Percentiles rank a stretch among this genome's conserved stretches.
Evolutionary conservation across 2,329 filamentous ascomycete genomes (phyloP).

Genomic region (Colletotrichum higginsianum): DNA sequence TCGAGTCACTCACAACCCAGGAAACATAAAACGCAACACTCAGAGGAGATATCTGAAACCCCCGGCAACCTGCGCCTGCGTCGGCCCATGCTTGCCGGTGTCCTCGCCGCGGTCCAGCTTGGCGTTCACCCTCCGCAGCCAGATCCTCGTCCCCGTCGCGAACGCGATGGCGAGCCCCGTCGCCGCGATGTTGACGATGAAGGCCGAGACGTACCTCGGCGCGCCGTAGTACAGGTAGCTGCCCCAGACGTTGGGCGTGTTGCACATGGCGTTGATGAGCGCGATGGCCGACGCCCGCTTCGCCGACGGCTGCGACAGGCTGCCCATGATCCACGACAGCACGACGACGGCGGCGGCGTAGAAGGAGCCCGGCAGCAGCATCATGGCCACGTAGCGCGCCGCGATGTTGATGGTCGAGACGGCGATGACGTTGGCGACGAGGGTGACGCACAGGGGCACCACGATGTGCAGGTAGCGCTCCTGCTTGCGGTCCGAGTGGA

Average conservation of each 20-base stretch:
- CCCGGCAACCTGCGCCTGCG: slow-evolving; percentile 46
- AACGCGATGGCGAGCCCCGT: slow-evolving; percentile 48
- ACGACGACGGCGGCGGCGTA: slow-evolving; percentile 48
- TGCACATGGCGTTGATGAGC: slow-evolving; percentile 49
- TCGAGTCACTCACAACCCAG: no score
- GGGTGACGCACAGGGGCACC: slow-evolving; percentile 72
- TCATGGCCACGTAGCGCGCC: slow-evolving; percentile 71
- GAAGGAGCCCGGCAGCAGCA: slow-evolving; percentile 55
- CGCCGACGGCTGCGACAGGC: slow-evolving; percentile 45
- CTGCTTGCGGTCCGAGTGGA: slow-evolving; percentile 79
- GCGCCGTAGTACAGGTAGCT: slow-evolving; percentile 48
- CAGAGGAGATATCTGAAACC: slow-evolving; percentile 48
- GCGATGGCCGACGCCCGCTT: slow-evolving; percentile 50
- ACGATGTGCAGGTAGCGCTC: slow-evolving; percentile 80
- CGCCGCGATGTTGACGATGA: slow-evolving; percentile 49
- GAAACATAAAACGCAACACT: not conserved
- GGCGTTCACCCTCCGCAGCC: slow-evolving; percentile 47
- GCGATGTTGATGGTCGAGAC: slow-evolving; percentile 73
- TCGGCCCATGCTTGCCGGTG: slow-evolving; percentile 48
- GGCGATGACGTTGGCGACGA: slow-evolving; percentile 77
- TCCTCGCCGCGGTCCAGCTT: slow-evolving; percentile 48
- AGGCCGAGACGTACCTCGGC: slow-evolving; percentile 48
- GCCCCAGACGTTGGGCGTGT: slow-evolving; percentile 50
- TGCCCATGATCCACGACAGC: slow-evolving; percentile 49
- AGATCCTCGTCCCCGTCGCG: slow-evolving; percentile 47